phyloP scores from a whole-genome alignment of 2,329 filamentous ascomycete species.

The Aureobasidium leucospermi region DNA sequence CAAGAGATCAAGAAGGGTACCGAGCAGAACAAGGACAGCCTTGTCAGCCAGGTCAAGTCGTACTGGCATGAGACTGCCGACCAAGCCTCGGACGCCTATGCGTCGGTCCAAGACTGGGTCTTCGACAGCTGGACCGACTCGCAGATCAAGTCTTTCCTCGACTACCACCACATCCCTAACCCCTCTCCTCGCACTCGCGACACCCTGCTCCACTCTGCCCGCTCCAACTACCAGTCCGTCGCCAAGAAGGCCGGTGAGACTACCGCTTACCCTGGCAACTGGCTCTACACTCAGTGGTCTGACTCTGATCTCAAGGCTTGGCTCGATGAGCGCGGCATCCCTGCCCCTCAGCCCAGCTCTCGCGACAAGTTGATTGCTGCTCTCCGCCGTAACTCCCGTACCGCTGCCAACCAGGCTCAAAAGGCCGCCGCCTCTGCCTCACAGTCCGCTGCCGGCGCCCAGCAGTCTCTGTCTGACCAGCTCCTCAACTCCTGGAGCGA shows the following conservation, averaged over 20 bases:
- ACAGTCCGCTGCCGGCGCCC: constrained; percentile 48
- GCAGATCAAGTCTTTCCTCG: constrained; percentile 85
- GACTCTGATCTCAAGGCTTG: constrained; percentile 91
- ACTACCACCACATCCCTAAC: constrained; percentile 77
- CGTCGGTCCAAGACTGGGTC: constrained; percentile 78
- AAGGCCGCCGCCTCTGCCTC: constrained; percentile 59
- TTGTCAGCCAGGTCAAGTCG: constrained; percentile 61
- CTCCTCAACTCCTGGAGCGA: constrained; percentile 89
- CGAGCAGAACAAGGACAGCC: constrained; percentile 59
- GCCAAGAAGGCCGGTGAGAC: constrained; percentile 73
- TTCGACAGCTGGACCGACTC: constrained; percentile 94
- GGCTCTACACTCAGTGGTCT: constrained; percentile 86
- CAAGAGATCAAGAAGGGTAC: constrained; percentile 60
- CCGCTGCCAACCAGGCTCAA: constrained; percentile 36
- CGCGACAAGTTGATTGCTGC: constrained; percentile 84
- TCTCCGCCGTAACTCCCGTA: constrained; percentile 81
- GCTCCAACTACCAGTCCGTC: constrained; percentile 70
- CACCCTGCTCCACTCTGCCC: constrained; percentile 66
- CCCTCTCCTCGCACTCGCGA: constrained; percentile 85
- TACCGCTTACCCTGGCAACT: constrained; percentile 81
- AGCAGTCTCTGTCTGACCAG: constrained; percentile 69
- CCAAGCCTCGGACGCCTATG: constrained; percentile 63
- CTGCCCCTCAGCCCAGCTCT: constrained; percentile 72
- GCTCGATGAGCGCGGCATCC: constrained; percentile 82
- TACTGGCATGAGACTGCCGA: constrained; percentile 77